A percentile compares a stretch with the other conserved stretches of the same genome.
phyloP scores from a whole-genome alignment of 371 early-diverging fungal species.

The Ordospora colligata region DNA sequence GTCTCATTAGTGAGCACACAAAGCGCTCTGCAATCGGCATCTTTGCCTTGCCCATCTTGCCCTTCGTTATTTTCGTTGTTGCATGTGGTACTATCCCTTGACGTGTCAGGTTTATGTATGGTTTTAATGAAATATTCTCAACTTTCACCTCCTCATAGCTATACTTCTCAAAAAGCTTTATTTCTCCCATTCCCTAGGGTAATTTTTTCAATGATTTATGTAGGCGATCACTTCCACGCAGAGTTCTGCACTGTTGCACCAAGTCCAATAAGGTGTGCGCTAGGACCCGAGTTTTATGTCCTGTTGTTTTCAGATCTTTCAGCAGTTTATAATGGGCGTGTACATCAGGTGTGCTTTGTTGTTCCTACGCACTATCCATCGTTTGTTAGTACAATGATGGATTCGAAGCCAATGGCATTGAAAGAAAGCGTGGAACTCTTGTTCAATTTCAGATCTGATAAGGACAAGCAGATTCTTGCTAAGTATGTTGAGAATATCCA shows the following conservation, averaged over 20 bases:
- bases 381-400: constrained; percentile 23
- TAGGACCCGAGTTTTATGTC: constrained; percentile 23
- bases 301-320: constrained; percentile 33
- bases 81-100: constrained; percentile 59
- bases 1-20: constrained; percentile 98
- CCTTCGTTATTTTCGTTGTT: constrained; percentile 41
- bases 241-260: constrained; percentile 17
- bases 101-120: constrained; percentile 54
- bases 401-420: not conserved
- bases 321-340: not conserved
- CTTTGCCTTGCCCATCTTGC: constrained; percentile 62
- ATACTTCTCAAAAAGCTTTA: constrained; percentile 56
- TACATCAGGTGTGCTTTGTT: constrained; percentile 34
- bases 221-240: constrained; percentile 4
- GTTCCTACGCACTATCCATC: constrained; percentile 46
- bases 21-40: constrained; percentile 98
- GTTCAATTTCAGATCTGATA: constrained; percentile 21
- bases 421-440: not conserved
- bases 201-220: constrained; percentile 35
- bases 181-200: constrained; percentile 20
- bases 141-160: constrained; percentile 55
- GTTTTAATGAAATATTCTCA: constrained; percentile 47
- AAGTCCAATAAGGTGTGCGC: constrained; percentile 18
- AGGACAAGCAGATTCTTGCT: not conserved
- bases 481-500: not conserved